Percentiles rank a stretch among this genome's conserved stretches.
Conservation (phyloP, 75 land plant species). For the Pinus albicaulis region DNA sequence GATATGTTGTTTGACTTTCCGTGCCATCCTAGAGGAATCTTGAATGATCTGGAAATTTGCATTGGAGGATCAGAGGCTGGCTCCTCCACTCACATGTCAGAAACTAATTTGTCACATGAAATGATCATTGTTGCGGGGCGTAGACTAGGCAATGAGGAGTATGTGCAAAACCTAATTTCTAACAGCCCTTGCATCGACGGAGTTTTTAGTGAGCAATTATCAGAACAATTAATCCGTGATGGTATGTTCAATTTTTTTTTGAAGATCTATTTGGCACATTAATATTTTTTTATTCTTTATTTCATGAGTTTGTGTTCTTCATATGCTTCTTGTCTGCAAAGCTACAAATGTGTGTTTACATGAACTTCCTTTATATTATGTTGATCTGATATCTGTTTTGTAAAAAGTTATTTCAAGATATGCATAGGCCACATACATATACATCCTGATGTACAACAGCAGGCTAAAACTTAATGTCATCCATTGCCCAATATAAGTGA, state of each 20-base stretch:
- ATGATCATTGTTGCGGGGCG: conserved; percentile 42
- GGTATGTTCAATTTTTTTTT: conserved; percentile 28
- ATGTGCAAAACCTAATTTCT: conserved; percentile 26
- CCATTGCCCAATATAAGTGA: too few species aligned
- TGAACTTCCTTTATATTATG: background rate
- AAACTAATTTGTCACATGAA: conserved; percentile 49
- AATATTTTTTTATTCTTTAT: too few species aligned
- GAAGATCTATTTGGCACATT: background rate
- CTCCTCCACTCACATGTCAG: conserved; percentile 25
- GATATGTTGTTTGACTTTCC: conserved; percentile 35
- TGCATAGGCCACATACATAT: too few species aligned
- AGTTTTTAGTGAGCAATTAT: conserved; percentile 43
- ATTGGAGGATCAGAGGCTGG: conserved; percentile 48
- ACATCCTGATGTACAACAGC: too few species aligned
- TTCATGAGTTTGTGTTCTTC: too few species aligned
- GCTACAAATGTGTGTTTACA: background rate
- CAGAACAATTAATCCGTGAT: conserved; percentile 69
- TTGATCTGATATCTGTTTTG: background rate
- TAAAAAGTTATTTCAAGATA: background rate
- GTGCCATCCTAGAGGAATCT: conserved; percentile 38
- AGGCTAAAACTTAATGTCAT: too few species aligned
- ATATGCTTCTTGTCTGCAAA: background rate
- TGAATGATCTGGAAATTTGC: conserved; percentile 56
- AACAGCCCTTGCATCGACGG: conserved; percentile 26
- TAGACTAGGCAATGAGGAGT: conserved; percentile 56